A percentile compares a stretch with the other conserved stretches of the same genome.
These are phyloP conservation scores for Pseudomassariella vexata DNA, from an alignment of 2,329 filamentous ascomycete genomes.

Conservation along the genomic window DNA sequence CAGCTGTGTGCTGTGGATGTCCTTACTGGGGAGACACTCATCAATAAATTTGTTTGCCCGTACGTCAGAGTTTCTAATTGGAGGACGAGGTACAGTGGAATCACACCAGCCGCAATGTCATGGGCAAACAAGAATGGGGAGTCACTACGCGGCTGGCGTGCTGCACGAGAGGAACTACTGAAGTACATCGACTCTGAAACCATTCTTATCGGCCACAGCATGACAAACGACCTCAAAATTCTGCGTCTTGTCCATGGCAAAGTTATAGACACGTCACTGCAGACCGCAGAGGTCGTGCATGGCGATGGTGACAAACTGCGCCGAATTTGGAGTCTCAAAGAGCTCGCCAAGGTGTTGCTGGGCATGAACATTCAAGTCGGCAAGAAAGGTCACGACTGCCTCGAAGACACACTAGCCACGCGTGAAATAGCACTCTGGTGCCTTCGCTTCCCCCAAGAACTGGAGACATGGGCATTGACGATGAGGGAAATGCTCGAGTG, in stretches of 20 bases:
- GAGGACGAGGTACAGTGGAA: conserved; percentile 32
- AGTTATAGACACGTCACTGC: conserved; percentile 37
- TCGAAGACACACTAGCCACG: conserved; percentile 43
- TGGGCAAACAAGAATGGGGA: conserved; percentile 21
- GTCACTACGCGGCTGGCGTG: conserved; percentile 33
- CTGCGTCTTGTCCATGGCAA: conserved; percentile 34
- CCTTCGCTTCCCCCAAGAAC: conserved; percentile 13
- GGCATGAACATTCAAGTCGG: conserved; percentile 28
- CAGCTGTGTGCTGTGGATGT: conserved; percentile 31
- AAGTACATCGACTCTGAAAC: conserved; percentile 34
- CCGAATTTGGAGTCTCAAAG: conserved; percentile 29
- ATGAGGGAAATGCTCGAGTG: conserved; percentile 1
- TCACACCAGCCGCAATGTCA: conserved; percentile 22
- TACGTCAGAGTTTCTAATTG: conserved; percentile 20
- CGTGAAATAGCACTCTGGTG: conserved; percentile 42
- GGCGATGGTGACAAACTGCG: conserved; percentile 6
- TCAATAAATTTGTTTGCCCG: conserved; percentile 36
- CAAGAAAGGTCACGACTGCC: conserved; percentile 34
- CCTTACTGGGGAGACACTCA: conserved; percentile 37
- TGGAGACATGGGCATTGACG: conserved; percentile 1
- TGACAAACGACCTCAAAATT: conserved; percentile 37
- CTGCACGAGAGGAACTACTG: conserved; percentile 35
- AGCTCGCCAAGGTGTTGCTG: conserved; percentile 27
- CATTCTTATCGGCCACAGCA: conserved; percentile 40
- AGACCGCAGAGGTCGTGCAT: conserved; percentile 30